phyloP scores from a whole-genome alignment of 2,329 filamentous ascomycete genomes.

The Tolypocladium guangdongense region DNA sequence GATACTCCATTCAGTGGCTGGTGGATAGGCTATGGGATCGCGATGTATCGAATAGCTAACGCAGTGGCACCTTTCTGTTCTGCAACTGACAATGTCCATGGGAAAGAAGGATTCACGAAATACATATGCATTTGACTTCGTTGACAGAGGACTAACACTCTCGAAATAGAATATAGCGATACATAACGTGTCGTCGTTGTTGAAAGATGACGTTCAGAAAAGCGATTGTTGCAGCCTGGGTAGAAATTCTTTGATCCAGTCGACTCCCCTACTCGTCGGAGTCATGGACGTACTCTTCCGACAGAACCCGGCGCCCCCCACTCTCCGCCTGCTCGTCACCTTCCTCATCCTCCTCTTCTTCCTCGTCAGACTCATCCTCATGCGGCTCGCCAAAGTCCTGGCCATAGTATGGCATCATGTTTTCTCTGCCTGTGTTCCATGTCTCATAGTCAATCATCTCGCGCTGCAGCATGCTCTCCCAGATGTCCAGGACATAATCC shows the following conservation, averaged over 20 bases:
- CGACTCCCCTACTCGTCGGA: background rate
- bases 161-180: background rate
- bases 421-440: background rate
- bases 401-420: background rate
- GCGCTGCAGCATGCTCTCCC: background rate
- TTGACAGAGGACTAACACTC: background rate
- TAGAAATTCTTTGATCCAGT: background rate
- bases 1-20: slow-evolving; percentile 1
- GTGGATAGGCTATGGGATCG: slow-evolving; percentile 3
- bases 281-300: background rate
- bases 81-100: too few species aligned
- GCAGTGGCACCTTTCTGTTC: background rate
- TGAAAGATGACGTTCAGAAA: too few species aligned
- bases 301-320: background rate
- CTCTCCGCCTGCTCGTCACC: background rate
- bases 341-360: background rate
- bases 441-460: background rate
- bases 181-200: background rate
- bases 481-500: background rate
- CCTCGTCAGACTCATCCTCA: background rate
- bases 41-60: background rate
- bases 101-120: too few species aligned
- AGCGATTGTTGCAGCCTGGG: background rate
- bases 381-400: background rate
- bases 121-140: too few species aligned